Percentiles rank a stretch among this genome's conserved stretches.
These are phyloP conservation scores for Dictyostelium firmibasis DNA, from an alignment of 78 protist species.

Conservation along the genomic window DNA sequence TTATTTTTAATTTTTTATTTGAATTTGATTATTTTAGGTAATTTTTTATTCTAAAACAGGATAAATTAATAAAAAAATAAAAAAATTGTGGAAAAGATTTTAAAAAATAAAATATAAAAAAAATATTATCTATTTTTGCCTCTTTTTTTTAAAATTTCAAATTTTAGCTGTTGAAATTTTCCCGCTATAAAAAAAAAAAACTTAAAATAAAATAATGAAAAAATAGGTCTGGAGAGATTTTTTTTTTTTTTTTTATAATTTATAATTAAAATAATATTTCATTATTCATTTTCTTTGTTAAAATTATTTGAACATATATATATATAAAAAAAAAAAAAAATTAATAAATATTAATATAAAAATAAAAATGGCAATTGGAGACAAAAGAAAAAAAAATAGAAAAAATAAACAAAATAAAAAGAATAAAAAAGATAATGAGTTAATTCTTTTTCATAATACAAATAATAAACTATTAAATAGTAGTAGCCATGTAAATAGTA, in stretches of 20 bases:
- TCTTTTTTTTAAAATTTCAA: neutral
- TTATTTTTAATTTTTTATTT: too few relatives aligned
- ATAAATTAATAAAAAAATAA: too few relatives aligned
- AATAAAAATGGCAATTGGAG: constrained; percentile 13
- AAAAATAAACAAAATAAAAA: constrained; percentile 24
- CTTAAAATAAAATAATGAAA: too few relatives aligned
- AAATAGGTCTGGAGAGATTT: neutral
- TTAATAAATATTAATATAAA: neutral
- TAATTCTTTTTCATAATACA: neutral
- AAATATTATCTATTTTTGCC: neutral
- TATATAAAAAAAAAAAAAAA: neutral
- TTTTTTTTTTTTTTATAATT: too few relatives aligned
- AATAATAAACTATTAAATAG: neutral
- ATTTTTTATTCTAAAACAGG: too few relatives aligned
- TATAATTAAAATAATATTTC: too few relatives aligned
- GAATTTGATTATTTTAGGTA: too few relatives aligned
- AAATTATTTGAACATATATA: too few relatives aligned
- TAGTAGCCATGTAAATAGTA: neutral
- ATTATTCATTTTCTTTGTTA: too few relatives aligned
- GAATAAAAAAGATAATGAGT: constrained; percentile 2
- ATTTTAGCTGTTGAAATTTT: neutral
- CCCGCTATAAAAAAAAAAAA: neutral
- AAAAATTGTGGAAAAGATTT: too few relatives aligned
- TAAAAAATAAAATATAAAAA: too few relatives aligned
- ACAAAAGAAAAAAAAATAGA: constrained; percentile 58